These are phyloP conservation scores for Graphilbum ipis-grandicollis DNA, from an alignment of 2,329 filamentous ascomycete genomes.

Conservation along the genomic window DNA sequence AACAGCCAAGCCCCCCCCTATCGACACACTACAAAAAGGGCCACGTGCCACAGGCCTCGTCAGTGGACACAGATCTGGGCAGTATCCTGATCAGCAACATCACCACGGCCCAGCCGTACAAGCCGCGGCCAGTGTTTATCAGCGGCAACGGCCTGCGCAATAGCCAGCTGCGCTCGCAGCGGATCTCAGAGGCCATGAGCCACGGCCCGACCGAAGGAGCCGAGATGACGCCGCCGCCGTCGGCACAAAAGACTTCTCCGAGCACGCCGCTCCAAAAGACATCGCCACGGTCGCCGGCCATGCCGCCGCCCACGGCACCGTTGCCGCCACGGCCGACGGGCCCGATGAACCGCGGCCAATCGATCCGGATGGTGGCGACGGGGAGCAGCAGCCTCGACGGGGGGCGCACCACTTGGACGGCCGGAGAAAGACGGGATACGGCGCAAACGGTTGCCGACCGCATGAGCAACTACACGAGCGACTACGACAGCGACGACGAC, in stretches of 20 bases:
- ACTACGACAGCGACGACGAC: background rate
- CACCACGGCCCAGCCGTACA: constrained; percentile 8
- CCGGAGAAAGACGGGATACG: too few species aligned
- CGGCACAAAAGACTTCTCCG: too few species aligned
- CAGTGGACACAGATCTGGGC: constrained; percentile 8
- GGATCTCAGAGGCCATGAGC: too few species aligned
- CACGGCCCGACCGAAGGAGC: background rate
- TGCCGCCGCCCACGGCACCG: too few species aligned
- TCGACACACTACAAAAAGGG: too few species aligned
- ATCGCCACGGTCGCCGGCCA: too few species aligned
- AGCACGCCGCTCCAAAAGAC: too few species aligned
- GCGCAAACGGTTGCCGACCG: too few species aligned
- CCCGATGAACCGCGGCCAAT: background rate
- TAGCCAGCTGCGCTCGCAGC: background rate
- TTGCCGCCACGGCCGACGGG: too few species aligned
- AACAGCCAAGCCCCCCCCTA: too few species aligned
- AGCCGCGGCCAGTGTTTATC: constrained; percentile 9
- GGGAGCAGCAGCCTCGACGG: background rate
- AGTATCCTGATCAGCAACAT: constrained; percentile 7
- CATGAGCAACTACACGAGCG: background rate
- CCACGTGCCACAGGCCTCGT: constrained; percentile 1
- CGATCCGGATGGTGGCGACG: background rate
- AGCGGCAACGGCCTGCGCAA: background rate
- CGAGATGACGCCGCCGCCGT: too few species aligned
- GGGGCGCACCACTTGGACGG: too few species aligned